phyloP scores from a whole-genome alignment of 2,329 filamentous ascomycete genomes.

The Metarhizium guizhouense region DNA sequence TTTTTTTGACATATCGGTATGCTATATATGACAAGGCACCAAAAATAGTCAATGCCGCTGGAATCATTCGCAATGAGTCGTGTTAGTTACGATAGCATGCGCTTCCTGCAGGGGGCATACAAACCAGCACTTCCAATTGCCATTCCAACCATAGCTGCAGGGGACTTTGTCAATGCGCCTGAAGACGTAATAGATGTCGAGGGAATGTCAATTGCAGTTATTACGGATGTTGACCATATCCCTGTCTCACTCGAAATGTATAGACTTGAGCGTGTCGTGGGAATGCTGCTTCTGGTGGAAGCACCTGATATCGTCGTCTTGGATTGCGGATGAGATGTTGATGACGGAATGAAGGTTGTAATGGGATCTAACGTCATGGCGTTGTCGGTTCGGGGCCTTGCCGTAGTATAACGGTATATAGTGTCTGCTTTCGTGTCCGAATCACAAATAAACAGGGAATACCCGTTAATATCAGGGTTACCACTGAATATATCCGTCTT shows the following conservation, averaged over 20 bases:
- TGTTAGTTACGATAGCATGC: not conserved
- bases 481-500: conserved; percentile 13
- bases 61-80: not conserved
- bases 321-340: not conserved
- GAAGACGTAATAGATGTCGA: not conserved
- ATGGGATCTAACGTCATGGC: not conserved
- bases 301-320: not conserved
- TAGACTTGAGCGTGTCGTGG: not conserved
- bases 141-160: not conserved
- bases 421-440: conserved; percentile 11
- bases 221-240: not conserved
- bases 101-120: not conserved
- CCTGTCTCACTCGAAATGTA: not conserved
- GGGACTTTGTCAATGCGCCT: not conserved
- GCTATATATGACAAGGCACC: not conserved
- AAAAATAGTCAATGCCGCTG: not conserved
- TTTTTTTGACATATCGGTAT: not conserved
- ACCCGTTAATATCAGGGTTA: conserved; percentile 8
- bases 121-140: not conserved
- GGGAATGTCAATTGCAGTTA: not conserved
- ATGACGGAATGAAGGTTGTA: not conserved
- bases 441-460: conserved; percentile 14
- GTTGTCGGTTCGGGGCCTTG: not conserved
- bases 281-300: not conserved
- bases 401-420: conserved; percentile 10